Base-by-base conservation (phyloP, 2,329 filamentous ascomycete genomes). In the Pestalotiopsis sp. region DNA sequence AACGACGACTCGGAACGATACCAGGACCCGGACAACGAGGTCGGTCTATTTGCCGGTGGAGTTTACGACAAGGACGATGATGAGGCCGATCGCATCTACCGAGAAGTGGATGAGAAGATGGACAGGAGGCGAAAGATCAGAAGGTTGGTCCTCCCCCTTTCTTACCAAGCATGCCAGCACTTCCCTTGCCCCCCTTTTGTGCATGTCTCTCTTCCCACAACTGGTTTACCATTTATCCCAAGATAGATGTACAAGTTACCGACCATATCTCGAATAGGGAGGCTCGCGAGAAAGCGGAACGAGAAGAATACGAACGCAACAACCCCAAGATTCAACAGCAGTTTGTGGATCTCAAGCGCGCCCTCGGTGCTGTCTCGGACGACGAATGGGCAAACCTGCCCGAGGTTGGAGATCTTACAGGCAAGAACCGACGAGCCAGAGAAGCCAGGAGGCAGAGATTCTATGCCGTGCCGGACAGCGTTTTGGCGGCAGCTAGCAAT, bases 251-350 rank as follows among this genome's bases (percentile, higher is more conserved):
- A 87, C 89, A 93, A 90, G 91, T 89, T 92, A 88, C 92, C 91
- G 91, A 94, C 91, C 72, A 75, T 82, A 88, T 83, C 81, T 81
- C 85, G 80, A 87, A 81, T 87, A 97, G 96, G 89, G 96, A 99
- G 92, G 92, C 91, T 78, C 94, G 96, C 80, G 96, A 99, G 81
- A 86, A 92, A 79, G 88, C 93, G 83, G 95, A 99, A 85, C 90
- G 88, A 80, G 94, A 97, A 78, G 95, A 98, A 77, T 97, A 97
- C 87, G 95, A 99, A 84, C 91, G 92, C 74, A 95, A 97, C 80
- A 98, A 99, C 79, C 96, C 96, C 14, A 99, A 98, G 82, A 98
- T 99, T 65, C 93, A 97, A 78, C 93, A 98, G 74, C 96, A 99
- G 80, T 99, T 99, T 79, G 94, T 95, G 78, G 96, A 98, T 75